Evolutionary conservation across 768 basidiomycete species (phyloP).

Genomic region (Tylopilus balloui): DNA sequence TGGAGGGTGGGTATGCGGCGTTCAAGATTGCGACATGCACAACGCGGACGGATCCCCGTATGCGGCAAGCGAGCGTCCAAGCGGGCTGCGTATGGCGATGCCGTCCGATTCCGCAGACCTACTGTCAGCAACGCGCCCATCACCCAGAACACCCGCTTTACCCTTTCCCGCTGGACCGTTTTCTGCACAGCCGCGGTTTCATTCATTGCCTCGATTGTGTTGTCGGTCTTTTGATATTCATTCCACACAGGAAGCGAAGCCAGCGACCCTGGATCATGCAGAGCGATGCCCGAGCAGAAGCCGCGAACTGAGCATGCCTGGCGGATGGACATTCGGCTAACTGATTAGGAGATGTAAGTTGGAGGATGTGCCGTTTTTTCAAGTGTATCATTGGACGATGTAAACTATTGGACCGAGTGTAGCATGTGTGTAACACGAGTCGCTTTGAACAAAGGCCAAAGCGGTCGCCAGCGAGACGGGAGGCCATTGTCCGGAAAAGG

Average conservation of each 20-base stretch:
- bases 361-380: background rate
- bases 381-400: conserved; percentile 18
- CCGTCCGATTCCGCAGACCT: conserved; percentile 23
- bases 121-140: conserved; percentile 1
- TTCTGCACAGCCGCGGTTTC: conserved; percentile 16
- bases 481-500: conserved; percentile 33
- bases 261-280: conserved; percentile 9
- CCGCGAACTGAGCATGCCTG: conserved; percentile 38
- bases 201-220: conserved; percentile 26
- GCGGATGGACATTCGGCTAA: conserved; percentile 35
- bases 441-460: conserved; percentile 16
- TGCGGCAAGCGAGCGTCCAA: conserved; percentile 18
- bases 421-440: conserved; percentile 10
- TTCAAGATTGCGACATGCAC: conserved; percentile 30
- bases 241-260: conserved; percentile 15
- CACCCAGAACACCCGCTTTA: conserved; percentile 5
- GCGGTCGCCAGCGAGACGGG: conserved; percentile 17
- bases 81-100: conserved; percentile 23
- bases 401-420: background rate
- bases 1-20: conserved; percentile 28
- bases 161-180: conserved; percentile 14
- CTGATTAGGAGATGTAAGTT: background rate
- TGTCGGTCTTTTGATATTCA: conserved; percentile 16
- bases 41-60: conserved; percentile 32
- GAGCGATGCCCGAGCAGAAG: conserved; percentile 16